phyloP scores from a whole-genome alignment of 148 eudicot species.

The Rheum nobile region DNA sequence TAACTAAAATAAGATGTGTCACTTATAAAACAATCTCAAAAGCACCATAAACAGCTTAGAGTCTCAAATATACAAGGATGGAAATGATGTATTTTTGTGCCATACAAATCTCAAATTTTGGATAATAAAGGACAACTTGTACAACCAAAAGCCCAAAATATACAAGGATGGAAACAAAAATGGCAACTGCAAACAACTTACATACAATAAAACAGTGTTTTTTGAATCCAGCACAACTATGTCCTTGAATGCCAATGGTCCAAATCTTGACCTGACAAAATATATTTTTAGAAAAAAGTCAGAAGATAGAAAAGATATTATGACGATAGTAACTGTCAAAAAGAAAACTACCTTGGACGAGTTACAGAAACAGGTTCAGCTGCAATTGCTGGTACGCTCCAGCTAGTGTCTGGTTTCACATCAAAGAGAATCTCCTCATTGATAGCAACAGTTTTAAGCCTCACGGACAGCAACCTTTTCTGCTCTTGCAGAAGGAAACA shows the following conservation, averaged over 20 bases:
- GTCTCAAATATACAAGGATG: too few relatives aligned
- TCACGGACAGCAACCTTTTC: conserved; percentile 54
- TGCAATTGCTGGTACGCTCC: conserved; percentile 87
- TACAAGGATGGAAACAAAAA: neutral
- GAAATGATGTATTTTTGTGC: neutral
- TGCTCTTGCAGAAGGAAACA: conserved; percentile 94
- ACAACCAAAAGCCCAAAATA: neutral
- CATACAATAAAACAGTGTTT: conserved; percentile 64
- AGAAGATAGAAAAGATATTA: conserved; percentile 1
- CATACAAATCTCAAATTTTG: neutral
- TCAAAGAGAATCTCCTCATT: conserved; percentile 57
- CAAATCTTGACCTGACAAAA: conserved; percentile 43
- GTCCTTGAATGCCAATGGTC: conserved; percentile 55
- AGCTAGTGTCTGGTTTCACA: conserved; percentile 77
- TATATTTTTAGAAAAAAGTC: neutral
- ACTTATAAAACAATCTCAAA: neutral
- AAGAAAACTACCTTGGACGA: conserved; percentile 50
- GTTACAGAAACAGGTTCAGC: conserved; percentile 86
- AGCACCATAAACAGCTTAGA: neutral
- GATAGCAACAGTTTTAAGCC: conserved; percentile 62
- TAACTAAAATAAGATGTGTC: neutral
- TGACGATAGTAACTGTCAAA: neutral
- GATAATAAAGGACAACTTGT: neutral
- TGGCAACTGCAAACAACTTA: conserved; percentile 29
- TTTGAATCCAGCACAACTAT: conserved; percentile 70